Conservation (phyloP, 176 grass and related monocot species). For the Aegilops umbellulata region DNA sequence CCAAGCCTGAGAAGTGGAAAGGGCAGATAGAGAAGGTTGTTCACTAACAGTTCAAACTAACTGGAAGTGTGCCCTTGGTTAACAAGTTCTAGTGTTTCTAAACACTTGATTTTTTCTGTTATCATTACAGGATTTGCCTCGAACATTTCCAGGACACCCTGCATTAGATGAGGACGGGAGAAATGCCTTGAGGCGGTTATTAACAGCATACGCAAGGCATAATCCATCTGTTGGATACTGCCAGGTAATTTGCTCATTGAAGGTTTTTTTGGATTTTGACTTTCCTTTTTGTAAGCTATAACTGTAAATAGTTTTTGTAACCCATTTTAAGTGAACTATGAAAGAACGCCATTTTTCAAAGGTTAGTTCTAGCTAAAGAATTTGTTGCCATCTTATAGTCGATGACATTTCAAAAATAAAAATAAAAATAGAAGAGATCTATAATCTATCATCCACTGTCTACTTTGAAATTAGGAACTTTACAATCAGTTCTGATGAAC, state of each 20-base stretch:
- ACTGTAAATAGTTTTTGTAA: neutral
- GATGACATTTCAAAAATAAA: neutral
- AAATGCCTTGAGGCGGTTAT: conserved; percentile 84
- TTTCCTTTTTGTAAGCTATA: conserved; percentile 9
- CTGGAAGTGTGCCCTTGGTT: conserved; percentile 24
- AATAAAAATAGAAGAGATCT: neutral
- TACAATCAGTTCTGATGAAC: conserved; percentile 5
- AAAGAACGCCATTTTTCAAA: neutral
- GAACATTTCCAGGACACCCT: conserved; percentile 94
- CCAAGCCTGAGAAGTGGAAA: conserved; percentile 78
- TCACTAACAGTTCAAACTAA: conserved; percentile 38
- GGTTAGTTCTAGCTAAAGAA: neutral
- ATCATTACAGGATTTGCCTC: conserved; percentile 80
- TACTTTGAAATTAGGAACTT: neutral
- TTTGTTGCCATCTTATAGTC: neutral
- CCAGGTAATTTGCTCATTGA: conserved; percentile 50
- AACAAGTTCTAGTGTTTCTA: conserved; percentile 32
- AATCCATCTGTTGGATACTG: conserved; percentile 99
- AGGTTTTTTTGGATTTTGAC: conserved; percentile 1
- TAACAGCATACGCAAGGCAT: conserved; percentile 95
- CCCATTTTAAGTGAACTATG: neutral
- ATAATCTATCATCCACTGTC: neutral
- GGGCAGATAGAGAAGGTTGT: conserved; percentile 97
- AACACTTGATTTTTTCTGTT: conserved; percentile 43
- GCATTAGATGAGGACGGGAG: conserved; percentile 88